phyloP scores from a whole-genome alignment of 2,329 filamentous ascomycete genomes.

The Colletotrichum eleusines region DNA sequence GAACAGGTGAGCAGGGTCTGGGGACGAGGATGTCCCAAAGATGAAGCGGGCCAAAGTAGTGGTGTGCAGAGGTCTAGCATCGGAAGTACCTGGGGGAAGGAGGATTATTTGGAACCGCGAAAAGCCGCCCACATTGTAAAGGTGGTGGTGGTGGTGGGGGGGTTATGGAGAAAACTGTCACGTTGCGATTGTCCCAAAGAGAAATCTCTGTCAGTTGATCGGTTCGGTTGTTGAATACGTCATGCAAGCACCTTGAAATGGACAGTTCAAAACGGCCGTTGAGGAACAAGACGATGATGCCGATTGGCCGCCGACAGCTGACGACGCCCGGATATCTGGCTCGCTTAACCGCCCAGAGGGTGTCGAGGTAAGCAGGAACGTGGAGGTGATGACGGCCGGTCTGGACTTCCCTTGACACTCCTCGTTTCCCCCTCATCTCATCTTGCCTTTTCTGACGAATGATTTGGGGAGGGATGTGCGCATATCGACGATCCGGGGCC shows the following conservation, averaged over 20 bases:
- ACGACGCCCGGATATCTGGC: slow-evolving; percentile 5
- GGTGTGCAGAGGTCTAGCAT: slow-evolving; percentile 2
- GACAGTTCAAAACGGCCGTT: slow-evolving; percentile 7
- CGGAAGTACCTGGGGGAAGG: slow-evolving; percentile 1
- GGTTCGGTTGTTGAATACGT: slow-evolving; percentile 2
- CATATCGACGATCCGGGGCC: slow-evolving; percentile 34
- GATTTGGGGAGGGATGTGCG: background rate
- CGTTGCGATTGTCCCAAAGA: slow-evolving; percentile 9
- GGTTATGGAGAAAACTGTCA: slow-evolving; percentile 36
- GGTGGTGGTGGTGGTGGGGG: background rate
- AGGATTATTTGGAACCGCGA: slow-evolving; percentile 22
- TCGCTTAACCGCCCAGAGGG: slow-evolving; percentile 6
- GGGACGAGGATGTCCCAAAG: background rate
- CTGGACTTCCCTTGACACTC: slow-evolving; percentile 1
- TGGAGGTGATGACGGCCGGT: slow-evolving; percentile 26
- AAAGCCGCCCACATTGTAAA: slow-evolving; percentile 7
- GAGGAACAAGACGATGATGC: slow-evolving; percentile 20
- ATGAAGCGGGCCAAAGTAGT: background rate
- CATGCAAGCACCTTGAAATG: slow-evolving; percentile 23
- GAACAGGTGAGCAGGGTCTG: slow-evolving; percentile 29
- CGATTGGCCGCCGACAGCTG: background rate
- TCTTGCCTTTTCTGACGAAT: background rate
- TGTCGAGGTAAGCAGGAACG: slow-evolving; percentile 14
- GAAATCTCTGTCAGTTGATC: slow-evolving; percentile 17
- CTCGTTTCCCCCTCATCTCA: background rate